These are phyloP conservation scores for Knoxdaviesia proteae DNA, from an alignment of 2,329 filamentous ascomycete genomes.

Conservation along the genomic window DNA sequence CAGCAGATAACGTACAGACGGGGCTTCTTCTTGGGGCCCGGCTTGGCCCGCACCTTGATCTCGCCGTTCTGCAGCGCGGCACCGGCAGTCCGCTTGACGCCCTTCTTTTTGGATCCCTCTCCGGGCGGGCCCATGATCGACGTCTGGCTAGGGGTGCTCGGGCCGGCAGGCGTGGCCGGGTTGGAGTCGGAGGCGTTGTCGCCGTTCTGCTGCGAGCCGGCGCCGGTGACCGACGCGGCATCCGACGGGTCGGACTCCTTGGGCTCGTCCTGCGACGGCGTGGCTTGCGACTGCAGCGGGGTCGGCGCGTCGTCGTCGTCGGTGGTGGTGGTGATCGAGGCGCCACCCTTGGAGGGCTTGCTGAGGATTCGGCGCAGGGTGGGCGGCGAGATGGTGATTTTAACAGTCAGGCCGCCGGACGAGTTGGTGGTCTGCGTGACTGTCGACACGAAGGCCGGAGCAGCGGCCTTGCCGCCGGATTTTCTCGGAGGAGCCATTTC, in stretches of 20 bases:
- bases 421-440: no score
- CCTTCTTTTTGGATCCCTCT: slow-evolving; percentile 35
- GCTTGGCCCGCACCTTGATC: slow-evolving; percentile 63
- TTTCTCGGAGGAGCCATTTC: no score
- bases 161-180: slow-evolving; percentile 34
- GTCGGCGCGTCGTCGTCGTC: neutral
- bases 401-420: no score
- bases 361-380: no score
- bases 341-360: no score
- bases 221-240: no score
- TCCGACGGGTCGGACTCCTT: no score
- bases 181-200: slow-evolving; percentile 40
- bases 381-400: no score
- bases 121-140: slow-evolving; percentile 46
- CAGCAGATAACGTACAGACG: slow-evolving; percentile 49
- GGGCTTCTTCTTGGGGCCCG: slow-evolving; percentile 91
- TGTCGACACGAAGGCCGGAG: no score
- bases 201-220: slow-evolving; percentile 13
- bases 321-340: neutral
- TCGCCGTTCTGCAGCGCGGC: slow-evolving; percentile 31
- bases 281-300: neutral
- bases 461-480: no score
- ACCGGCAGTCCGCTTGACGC: slow-evolving; percentile 46
- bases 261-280: neutral
- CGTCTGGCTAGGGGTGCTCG: slow-evolving; percentile 34